Percentiles rank a stretch among this genome's conserved stretches.
phyloP scores from a whole-genome alignment of 2,329 filamentous ascomycete species.

The Sarocladium brachiariae region DNA sequence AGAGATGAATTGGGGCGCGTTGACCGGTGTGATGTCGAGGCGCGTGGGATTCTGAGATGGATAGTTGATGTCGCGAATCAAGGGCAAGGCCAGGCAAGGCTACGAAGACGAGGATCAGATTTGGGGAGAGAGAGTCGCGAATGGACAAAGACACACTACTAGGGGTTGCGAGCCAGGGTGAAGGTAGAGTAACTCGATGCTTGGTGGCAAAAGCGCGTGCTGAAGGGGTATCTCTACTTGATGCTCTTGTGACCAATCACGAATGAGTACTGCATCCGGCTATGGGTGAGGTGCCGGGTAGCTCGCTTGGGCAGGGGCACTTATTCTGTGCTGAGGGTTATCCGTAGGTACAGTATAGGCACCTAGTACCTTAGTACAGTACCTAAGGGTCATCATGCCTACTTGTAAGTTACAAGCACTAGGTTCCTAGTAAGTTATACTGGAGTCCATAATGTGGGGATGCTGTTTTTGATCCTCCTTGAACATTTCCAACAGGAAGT shows the following conservation, averaged over 20 bases:
- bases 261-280: neutral
- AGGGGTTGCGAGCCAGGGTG: neutral
- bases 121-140: constrained; percentile 7
- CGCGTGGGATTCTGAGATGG: neutral
- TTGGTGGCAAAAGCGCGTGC: neutral
- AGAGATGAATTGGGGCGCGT: neutral
- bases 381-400: no score
- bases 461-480: no score
- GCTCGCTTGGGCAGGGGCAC: neutral
- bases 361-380: no score
- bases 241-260: neutral
- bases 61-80: neutral
- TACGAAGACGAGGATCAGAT: constrained; percentile 5
- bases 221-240: neutral
- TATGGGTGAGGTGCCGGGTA: neutral
- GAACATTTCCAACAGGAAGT: no score
- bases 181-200: neutral
- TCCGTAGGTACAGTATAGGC: no score
- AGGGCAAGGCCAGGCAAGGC: constrained; percentile 5
- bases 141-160: constrained; percentile 1
- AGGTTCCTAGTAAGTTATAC: no score
- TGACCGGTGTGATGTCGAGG: neutral
- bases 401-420: no score
- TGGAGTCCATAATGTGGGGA: no score
- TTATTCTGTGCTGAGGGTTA: no score